Percentiles rank a stretch among this genome's conserved stretches.
Evolutionary conservation across 345 rosid genomes (phyloP).

Genomic region (Moricandia arvensis): DNA sequence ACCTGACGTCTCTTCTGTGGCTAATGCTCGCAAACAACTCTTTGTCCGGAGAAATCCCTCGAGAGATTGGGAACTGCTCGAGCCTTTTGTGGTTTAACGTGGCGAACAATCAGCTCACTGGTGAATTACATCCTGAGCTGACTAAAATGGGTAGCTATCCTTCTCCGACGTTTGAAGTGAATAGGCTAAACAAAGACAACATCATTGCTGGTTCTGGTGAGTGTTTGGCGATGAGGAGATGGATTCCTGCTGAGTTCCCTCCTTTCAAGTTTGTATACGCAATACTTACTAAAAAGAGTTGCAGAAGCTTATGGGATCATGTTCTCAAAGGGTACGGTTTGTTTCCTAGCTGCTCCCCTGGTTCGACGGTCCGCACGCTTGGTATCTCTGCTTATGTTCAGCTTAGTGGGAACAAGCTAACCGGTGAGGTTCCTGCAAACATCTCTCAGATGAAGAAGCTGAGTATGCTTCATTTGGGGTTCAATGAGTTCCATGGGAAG

Average conservation of each 20-base stretch:
- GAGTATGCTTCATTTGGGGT: constrained; percentile 69
- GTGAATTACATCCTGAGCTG: constrained; percentile 60
- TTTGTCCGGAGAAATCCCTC: constrained; percentile 64
- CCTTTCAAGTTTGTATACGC: constrained; percentile 76
- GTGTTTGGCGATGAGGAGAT: constrained; percentile 76
- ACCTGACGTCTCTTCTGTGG: constrained; percentile 75
- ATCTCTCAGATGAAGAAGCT: constrained; percentile 64
- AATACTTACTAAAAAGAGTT: constrained; percentile 67
- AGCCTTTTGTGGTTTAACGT: constrained; percentile 91
- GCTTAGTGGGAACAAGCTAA: constrained; percentile 65
- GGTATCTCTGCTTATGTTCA: constrained; percentile 77
- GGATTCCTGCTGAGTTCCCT: constrained; percentile 93
- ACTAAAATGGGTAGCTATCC: constrained; percentile 60
- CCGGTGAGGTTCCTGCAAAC: constrained; percentile 61
- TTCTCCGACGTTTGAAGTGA: constrained; percentile 50
- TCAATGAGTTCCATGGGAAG: constrained; percentile 52
- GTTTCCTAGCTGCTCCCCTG: constrained; percentile 56
- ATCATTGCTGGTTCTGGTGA: constrained; percentile 65
- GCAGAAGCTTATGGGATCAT: constrained; percentile 72
- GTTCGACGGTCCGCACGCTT: constrained; percentile 36
- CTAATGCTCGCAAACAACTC: constrained; percentile 88
- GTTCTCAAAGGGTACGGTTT: constrained; percentile 68
- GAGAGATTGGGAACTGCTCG: constrained; percentile 65
- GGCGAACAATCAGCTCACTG: constrained; percentile 72
- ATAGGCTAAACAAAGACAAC: constrained; percentile 35